phyloP scores from a whole-genome alignment of 2,329 filamentous ascomycete species.

The Chlorencoelia australis region DNA sequence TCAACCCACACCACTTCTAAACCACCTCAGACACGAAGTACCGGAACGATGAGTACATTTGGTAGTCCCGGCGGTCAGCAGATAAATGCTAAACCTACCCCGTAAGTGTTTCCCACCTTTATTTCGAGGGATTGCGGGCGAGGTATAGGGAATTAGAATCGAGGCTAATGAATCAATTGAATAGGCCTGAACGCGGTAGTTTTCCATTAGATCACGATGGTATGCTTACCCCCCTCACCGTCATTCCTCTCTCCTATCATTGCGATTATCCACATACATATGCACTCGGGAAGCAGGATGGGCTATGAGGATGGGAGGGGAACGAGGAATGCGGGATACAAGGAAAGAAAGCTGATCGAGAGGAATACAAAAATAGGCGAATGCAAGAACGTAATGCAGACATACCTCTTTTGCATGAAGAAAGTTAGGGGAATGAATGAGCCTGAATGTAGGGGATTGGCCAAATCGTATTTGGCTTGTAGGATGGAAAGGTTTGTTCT shows the following conservation, averaged over 20 bases:
- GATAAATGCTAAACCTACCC: conserved; percentile 56
- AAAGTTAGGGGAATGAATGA: conserved; percentile 76
- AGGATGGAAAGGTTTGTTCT: conserved; percentile 79
- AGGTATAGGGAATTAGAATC: not conserved
- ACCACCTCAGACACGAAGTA: not conserved
- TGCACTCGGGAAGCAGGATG: not conserved
- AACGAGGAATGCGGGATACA: not conserved
- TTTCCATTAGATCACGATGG: conserved; percentile 95
- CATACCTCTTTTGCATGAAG: conserved; percentile 82
- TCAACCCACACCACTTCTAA: too few species aligned
- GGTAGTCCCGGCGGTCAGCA: conserved; percentile 60
- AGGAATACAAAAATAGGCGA: conserved; percentile 49
- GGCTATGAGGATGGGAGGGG: not conserved
- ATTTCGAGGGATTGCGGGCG: not conserved
- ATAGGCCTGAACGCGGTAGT: conserved; percentile 78
- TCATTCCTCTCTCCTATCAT: not conserved
- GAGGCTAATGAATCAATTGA: conserved; percentile 8
- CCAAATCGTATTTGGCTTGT: conserved; percentile 82
- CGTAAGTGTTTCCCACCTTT: conserved; percentile 38
- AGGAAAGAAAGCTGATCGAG: conserved; percentile 3
- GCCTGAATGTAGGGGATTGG: conserved; percentile 70
- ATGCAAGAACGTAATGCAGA: conserved; percentile 80
- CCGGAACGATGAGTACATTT: conserved; percentile 47
- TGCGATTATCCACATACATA: too few species aligned
- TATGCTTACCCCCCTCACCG: conserved; percentile 26